Evolutionary conservation across 176 grass and related monocot species (phyloP), one percentile per base, ranked within the genome.

Genomic region (Ananas comosus): DNA sequence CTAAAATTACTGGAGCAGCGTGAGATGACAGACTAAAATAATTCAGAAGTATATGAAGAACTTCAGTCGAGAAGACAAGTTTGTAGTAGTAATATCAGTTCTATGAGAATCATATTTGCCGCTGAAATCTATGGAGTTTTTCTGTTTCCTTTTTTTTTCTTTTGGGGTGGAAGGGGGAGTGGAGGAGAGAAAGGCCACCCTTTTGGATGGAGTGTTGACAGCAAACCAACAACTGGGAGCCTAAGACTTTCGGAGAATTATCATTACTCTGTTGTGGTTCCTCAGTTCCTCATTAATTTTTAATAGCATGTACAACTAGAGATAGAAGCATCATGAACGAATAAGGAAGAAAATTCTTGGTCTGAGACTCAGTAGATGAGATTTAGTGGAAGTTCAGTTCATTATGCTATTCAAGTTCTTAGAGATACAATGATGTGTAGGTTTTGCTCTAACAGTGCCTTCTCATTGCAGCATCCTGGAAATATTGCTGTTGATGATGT

Each of bases 401-500:
- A 19, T 14, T 61, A 2, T 61, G 8, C 33, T 67, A 49, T 67
- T 49, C 48, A 67, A 67, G 2, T 67, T 67, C 10, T 59, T 19
- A 61, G 33, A 18, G 56, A 10, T 61, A 18, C 17, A 33, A 67
- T 33, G 28, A 67, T 16, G 9, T 12, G 65, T 1, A 10, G 27
- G 17, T 48, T 48, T 49, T 67, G 6, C 47, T 67, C 65, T 48
- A 2, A 14, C 27, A 47, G 33, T 67, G 17, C 71, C 16, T 76
- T 80, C 48, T 27, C 16, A 47, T 79, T 70, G 63, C 86, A 97
- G 94, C 94, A 97, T 78, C 94, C 94, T 64, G 94, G 94, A 63
- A 97, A 97, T 82, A 97, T 97, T 79, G 94, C 94, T 77, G 94
- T 92, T 63, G 94, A 97, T 85, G 94, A 97, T 90, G 74, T 85